Evolutionary conservation across 2,329 filamentous ascomycete species (phyloP).

Genomic region (Capronia epimyces): DNA sequence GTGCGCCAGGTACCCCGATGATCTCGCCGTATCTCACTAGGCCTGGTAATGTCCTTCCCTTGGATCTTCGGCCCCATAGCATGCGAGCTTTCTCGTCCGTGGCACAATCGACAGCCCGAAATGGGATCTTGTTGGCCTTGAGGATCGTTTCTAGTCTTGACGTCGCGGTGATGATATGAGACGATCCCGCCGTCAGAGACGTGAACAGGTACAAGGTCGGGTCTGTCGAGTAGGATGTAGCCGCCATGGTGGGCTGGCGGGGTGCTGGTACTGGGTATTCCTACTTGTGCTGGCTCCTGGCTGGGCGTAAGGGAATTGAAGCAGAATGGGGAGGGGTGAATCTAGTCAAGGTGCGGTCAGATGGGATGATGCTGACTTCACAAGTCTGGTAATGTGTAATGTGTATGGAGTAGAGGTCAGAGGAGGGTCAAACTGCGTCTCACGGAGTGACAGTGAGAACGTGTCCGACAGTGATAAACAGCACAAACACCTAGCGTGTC

Average conservation of each 20-base stretch:
- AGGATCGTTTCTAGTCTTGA: constrained; percentile 94
- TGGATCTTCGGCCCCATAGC: constrained; percentile 78
- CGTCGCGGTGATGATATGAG: constrained; percentile 92
- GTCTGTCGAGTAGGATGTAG: constrained; percentile 42
- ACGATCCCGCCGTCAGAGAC: constrained; percentile 89
- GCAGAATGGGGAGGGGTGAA: background rate
- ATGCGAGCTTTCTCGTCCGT: constrained; percentile 83
- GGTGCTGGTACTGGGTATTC: no score
- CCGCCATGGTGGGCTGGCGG: constrained; percentile 16
- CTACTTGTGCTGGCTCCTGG: no score
- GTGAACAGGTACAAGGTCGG: constrained; percentile 88
- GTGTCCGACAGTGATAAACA: no score
- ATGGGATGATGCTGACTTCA: no score
- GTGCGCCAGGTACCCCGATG: constrained; percentile 63
- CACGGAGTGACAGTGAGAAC: no score
- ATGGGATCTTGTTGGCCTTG: constrained; percentile 88
- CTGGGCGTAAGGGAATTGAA: background rate
- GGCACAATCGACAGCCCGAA: constrained; percentile 85
- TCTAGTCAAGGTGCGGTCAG: background rate
- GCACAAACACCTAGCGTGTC: no score
- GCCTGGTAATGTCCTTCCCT: constrained; percentile 81
- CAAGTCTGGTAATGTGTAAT: no score
- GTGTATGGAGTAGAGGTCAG: no score
- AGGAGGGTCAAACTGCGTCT: no score
- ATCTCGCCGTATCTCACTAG: constrained; percentile 82